Percentiles rank a stretch among this genome's conserved stretches.
These are phyloP conservation scores for Acanthamoeba triangularis DNA, from an alignment of 208 protist genomes.

Conservation along the genomic window DNA sequence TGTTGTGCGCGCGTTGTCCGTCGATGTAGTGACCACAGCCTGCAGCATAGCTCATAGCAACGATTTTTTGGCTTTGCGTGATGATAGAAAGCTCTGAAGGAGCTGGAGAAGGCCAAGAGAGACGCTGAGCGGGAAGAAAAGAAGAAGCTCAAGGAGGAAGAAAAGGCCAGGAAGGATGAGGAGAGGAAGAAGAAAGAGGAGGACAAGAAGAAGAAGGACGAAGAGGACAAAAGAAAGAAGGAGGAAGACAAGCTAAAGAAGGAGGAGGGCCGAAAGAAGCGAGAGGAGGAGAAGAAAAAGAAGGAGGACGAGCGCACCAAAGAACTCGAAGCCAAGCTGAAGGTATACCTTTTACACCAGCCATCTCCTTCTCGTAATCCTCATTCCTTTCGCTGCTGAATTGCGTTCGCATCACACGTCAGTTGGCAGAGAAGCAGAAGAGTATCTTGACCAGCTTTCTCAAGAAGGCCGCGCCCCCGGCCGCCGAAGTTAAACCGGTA, in stretches of 20 bases:
- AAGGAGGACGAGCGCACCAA: too few relatives aligned
- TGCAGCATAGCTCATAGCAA: too few relatives aligned
- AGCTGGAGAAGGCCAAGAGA: not conserved
- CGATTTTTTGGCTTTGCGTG: not conserved
- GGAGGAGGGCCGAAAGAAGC: not conserved
- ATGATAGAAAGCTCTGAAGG: not conserved
- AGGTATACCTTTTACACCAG: not conserved
- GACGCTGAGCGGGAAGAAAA: slow-evolving; percentile 10
- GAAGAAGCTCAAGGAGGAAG: slow-evolving; percentile 15
- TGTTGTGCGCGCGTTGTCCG: too few relatives aligned
- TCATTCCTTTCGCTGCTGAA: too few relatives aligned
- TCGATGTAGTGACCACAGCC: too few relatives aligned
- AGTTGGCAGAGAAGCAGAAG: too few relatives aligned
- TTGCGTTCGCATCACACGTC: too few relatives aligned
- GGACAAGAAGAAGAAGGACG: not conserved
- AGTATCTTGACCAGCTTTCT: too few relatives aligned
- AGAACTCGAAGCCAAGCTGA: not conserved
- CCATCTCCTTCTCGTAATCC: too few relatives aligned
- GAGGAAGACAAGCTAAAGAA: slow-evolving; percentile 42
- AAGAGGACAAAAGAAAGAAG: not conserved
- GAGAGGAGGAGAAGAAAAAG: not conserved
- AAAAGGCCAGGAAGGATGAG: not conserved
- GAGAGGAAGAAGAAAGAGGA: not conserved
- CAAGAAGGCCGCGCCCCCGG: not conserved
- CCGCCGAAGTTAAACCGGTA: not conserved